These are phyloP conservation scores for Aspergillus sclerotioniger DNA, from an alignment of 495 filamentous ascomycete species.

Conservation along the genomic window DNA sequence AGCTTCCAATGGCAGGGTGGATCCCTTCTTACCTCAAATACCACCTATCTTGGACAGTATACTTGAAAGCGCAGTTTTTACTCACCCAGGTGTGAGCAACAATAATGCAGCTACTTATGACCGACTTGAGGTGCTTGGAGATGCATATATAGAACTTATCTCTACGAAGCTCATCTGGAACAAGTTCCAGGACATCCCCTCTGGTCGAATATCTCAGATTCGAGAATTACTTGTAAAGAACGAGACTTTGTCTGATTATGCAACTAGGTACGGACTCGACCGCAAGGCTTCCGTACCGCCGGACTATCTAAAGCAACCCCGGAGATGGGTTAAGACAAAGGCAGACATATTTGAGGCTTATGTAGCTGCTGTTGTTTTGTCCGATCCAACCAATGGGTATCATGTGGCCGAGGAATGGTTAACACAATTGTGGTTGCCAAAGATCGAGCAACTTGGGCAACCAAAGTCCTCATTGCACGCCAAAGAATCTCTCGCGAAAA, in stretches of 20 bases:
- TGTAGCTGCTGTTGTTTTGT: conserved; percentile 71
- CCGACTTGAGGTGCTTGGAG: conserved; percentile 71
- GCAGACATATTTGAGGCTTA: conserved; percentile 91
- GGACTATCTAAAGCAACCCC: conserved; percentile 35
- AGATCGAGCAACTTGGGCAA: conserved; percentile 30
- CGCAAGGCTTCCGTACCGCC: conserved; percentile 53
- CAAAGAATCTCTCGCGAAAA: conserved; percentile 55
- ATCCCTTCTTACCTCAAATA: conserved; percentile 44
- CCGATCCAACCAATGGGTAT: conserved; percentile 59
- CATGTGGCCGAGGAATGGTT: conserved; percentile 64
- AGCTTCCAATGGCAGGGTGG: not conserved
- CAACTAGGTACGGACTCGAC: conserved; percentile 65
- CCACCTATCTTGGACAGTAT: conserved; percentile 56
- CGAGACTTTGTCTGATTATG: conserved; percentile 64
- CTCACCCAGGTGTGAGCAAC: conserved; percentile 53
- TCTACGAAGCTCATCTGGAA: conserved; percentile 62
- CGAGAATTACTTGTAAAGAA: conserved; percentile 76
- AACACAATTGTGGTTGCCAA: conserved; percentile 62
- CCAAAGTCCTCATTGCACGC: conserved; percentile 40
- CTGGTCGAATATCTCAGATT: conserved; percentile 62
- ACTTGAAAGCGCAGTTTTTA: conserved; percentile 64
- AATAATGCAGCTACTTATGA: conserved; percentile 54
- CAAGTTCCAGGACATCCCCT: conserved; percentile 55
- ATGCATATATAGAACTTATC: conserved; percentile 70
- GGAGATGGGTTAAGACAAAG: conserved; percentile 63